Base-by-base conservation (phyloP, 352 stramenopile species). In the Phytophthora syringae region DNA sequence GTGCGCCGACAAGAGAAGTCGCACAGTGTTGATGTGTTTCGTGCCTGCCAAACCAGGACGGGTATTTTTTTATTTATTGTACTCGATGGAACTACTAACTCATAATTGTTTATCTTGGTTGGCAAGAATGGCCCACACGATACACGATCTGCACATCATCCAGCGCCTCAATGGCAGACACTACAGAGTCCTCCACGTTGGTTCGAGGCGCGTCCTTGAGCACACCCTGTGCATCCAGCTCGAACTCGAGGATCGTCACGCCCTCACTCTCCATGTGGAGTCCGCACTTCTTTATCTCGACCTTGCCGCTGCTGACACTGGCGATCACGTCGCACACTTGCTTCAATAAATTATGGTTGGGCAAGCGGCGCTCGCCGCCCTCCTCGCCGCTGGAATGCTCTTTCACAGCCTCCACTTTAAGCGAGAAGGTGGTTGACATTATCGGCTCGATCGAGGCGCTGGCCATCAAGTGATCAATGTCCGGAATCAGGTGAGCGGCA, bases 261-360 rank as follows among this genome's bases (percentile, higher is more conserved):
- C 83, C 73, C 32, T 79, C 83, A 44, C 79, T 80, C 65, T 93
- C 78, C 43, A 92, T 74, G 43, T 93, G 80, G 24, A 95, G 68
- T 1, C 84, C 86, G 43, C 83, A 95, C 55, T 90, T 90, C 52
- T 92, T 92, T 48, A 95, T 93, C 79, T 89, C 84, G 24, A 93
- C 80, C 37, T 78, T 74, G 10, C 82, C 79, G 20, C 79, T 71
- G 43, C 75, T 82, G 53, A 88, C 72, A 30, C 75, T 59, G 5
- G 73, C 77, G 39, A 95, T 92, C 53, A 93, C 80, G 44, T 95
- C 85, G 64, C 83, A 93, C 36, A 95, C 70, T 63, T 92, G 74
- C 67, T 93, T 90, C 63, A 95, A 84, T 79, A 95, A 84, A 72
- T 93, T 87, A 86, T 95, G 86, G 65, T 93, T 92, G 18, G 84